A percentile compares a stretch with the other conserved stretches of the same genome.
These are phyloP conservation scores for Rosa chinensis DNA, from an alignment of 306 rosid genomes.

Conservation along the genomic window DNA sequence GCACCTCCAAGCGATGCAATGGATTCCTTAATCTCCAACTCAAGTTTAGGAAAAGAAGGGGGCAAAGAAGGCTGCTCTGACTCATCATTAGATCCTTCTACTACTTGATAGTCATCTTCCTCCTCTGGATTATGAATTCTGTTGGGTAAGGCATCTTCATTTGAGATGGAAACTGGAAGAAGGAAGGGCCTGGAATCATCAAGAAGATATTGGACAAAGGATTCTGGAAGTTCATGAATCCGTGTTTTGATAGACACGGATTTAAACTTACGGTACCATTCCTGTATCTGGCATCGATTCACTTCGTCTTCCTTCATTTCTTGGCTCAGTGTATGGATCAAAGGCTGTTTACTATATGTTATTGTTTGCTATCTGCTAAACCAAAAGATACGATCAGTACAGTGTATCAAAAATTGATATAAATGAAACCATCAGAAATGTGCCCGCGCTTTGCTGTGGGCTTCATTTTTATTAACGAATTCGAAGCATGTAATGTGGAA, in stretches of 20 bases:
- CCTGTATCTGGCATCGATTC: conserved; percentile 66
- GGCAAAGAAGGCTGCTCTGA: conserved; percentile 47
- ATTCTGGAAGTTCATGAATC: conserved; percentile 69
- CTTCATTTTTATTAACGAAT: too few relatives aligned
- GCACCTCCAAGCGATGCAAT: conserved; percentile 70
- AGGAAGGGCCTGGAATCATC: conserved; percentile 67
- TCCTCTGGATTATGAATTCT: conserved; percentile 60
- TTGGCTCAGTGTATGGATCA: background rate
- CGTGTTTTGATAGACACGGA: conserved; percentile 65
- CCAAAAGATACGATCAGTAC: conserved; percentile 4
- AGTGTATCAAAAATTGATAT: background rate
- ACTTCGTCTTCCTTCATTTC: conserved; percentile 64
- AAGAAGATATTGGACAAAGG: conserved; percentile 67
- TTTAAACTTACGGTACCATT: conserved; percentile 76
- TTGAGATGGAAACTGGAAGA: conserved; percentile 62
- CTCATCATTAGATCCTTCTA: conserved; percentile 64
- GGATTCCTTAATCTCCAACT: conserved; percentile 60
- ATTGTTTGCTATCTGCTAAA: conserved; percentile 21
- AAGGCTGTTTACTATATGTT: background rate
- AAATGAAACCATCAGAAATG: background rate
- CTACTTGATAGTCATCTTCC: conserved; percentile 63
- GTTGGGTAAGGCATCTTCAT: conserved; percentile 83
- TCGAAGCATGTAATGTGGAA: too few relatives aligned
- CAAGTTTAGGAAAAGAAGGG: conserved; percentile 77
- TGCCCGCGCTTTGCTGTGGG: too few relatives aligned